Conservation (phyloP, 371 early-diverging fungal genomes). For the Mortierella sp. region DNA sequence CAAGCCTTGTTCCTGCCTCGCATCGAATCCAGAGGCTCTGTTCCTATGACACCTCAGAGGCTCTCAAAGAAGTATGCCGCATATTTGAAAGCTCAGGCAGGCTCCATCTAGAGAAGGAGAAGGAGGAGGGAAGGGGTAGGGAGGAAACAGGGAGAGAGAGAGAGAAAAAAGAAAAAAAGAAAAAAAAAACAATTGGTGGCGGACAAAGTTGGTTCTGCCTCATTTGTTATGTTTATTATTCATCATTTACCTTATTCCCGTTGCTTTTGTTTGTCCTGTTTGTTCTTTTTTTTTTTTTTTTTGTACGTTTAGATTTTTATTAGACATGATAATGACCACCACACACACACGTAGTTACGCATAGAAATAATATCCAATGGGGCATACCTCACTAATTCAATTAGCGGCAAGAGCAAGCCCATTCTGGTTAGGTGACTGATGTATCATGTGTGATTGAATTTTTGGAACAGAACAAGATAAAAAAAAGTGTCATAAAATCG, state of each 20-base stretch:
- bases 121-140: not conserved
- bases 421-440: no score
- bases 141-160: not conserved
- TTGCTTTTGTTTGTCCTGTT: not conserved
- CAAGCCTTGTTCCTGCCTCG: constrained; percentile 32
- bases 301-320: not conserved
- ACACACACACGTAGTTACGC: no score
- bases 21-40: constrained; percentile 15
- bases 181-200: no score
- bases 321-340: no score
- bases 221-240: not conserved
- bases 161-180: not conserved
- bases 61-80: constrained; percentile 42
- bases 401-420: no score
- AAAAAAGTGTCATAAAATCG: no score
- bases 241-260: not conserved
- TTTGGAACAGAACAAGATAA: no score
- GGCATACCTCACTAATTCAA: no score
- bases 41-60: constrained; percentile 29
- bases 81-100: constrained; percentile 6
- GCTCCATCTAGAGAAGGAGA: not conserved
- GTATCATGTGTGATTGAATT: no score
- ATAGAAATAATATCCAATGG: no score
- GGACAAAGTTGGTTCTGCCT: no score
- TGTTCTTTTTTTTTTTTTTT: not conserved